Percentiles rank a stretch among this genome's conserved stretches.
These are phyloP conservation scores for Raddia distichophylla DNA, from an alignment of 176 grass and related monocot genomes.

Conservation along the genomic window DNA sequence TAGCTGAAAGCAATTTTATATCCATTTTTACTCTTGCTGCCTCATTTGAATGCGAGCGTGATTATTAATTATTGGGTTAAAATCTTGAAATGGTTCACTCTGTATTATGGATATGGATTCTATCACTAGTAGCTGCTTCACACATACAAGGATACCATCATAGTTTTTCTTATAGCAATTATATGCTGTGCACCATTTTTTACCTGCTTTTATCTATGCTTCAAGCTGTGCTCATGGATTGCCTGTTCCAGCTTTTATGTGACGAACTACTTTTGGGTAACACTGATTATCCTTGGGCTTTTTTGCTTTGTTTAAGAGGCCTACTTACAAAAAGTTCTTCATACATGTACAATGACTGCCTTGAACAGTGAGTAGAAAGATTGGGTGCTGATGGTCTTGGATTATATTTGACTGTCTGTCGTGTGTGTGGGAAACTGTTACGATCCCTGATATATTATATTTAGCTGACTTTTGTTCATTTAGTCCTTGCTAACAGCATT, in stretches of 20 bases:
- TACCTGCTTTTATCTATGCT: not conserved
- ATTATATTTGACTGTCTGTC: not conserved
- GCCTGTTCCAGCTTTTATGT: not conserved
- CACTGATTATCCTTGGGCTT: not conserved
- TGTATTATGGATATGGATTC: not conserved
- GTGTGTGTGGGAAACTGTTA: not conserved
- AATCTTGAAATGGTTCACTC: not conserved
- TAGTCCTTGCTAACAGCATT: conserved; percentile 20
- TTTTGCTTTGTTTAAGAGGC: conserved; percentile 4
- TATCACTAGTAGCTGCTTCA: not conserved
- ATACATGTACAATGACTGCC: conserved; percentile 2
- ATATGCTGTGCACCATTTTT: not conserved
- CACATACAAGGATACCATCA: not conserved
- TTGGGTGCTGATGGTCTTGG: conserved; percentile 13
- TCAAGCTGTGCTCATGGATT: conserved; percentile 4
- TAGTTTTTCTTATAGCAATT: not conserved
- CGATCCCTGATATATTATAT: not conserved
- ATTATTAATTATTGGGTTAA: conserved; percentile 20
- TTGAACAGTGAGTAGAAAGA: conserved; percentile 1
- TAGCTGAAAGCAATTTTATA: not conserved
- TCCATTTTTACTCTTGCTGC: not conserved
- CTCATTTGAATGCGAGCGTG: not conserved
- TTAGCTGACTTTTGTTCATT: not conserved
- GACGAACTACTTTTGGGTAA: conserved; percentile 3
- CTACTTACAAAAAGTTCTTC: not conserved